These are phyloP conservation scores for Mycena polygramma DNA, from an alignment of 768 basidiomycete species.

Conservation along the genomic window DNA sequence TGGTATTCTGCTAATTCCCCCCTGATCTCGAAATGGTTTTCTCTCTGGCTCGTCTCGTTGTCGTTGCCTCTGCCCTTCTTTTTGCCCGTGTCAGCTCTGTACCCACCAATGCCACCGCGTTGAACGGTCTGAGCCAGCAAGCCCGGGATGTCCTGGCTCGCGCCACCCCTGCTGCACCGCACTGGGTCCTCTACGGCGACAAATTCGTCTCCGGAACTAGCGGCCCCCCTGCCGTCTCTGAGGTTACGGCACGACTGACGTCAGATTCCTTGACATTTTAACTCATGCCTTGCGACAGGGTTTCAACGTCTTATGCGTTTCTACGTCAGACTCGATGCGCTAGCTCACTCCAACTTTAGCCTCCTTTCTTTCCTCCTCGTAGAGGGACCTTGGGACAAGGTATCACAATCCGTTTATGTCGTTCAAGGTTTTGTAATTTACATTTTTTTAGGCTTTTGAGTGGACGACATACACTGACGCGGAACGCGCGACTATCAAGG, in stretches of 20 bases:
- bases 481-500: slow-evolving; percentile 63
- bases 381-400: slow-evolving; percentile 71
- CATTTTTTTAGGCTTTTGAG: slow-evolving; percentile 54
- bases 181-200: slow-evolving; percentile 62
- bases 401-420: slow-evolving; percentile 15
- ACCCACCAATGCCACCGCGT: slow-evolving; percentile 1
- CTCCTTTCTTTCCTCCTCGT: slow-evolving; percentile 67
- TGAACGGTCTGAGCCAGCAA: slow-evolving; percentile 46
- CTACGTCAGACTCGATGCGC: slow-evolving; percentile 6
- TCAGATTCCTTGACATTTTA: background rate
- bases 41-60: slow-evolving; percentile 21
- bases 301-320: slow-evolving; percentile 66
- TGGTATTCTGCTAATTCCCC: slow-evolving; percentile 9
- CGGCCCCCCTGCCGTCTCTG: slow-evolving; percentile 62
- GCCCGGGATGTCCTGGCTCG: slow-evolving; percentile 50
- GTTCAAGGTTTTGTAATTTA: background rate
- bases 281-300: slow-evolving; percentile 51
- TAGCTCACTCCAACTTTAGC: slow-evolving; percentile 41
- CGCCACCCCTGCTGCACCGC: slow-evolving; percentile 61
- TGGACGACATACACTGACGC: slow-evolving; percentile 62
- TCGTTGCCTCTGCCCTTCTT: slow-evolving; percentile 24
- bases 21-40: slow-evolving; percentile 29
- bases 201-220: slow-evolving; percentile 57
- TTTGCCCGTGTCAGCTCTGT: slow-evolving; percentile 4
- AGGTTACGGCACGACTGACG: slow-evolving; percentile 52